Evolutionary conservation across 1,139 yeast genomes (phyloP).

Genomic region (Hyphopichia fennica): DNA sequence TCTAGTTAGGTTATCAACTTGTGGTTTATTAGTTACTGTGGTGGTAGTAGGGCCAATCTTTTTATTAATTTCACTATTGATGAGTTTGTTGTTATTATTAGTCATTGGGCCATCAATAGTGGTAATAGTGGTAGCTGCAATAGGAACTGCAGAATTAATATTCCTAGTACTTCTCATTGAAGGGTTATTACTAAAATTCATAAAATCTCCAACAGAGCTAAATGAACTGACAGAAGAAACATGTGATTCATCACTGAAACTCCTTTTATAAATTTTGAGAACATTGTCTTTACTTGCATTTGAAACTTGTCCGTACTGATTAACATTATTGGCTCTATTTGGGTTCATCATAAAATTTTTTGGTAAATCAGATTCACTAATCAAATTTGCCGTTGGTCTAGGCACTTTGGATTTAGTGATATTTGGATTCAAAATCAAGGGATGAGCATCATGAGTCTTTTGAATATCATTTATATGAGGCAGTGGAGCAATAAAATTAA

Average conservation of each 20-base stretch:
- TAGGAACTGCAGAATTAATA: background rate
- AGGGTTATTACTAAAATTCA: conserved; percentile 14
- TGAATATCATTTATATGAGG: conserved; percentile 1
- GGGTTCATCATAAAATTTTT: background rate
- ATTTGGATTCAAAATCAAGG: conserved; percentile 1
- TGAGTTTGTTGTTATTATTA: too few relatives aligned
- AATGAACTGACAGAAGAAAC: conserved; percentile 41
- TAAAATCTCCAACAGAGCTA: conserved; percentile 36
- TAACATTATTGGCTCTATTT: background rate
- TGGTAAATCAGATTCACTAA: background rate
- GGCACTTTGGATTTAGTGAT: background rate
- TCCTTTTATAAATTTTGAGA: conserved; percentile 26
- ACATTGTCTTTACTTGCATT: conserved; percentile 1
- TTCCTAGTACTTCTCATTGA: conserved; percentile 3
- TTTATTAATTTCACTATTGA: background rate
- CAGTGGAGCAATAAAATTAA: conserved; percentile 2
- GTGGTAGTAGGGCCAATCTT: background rate
- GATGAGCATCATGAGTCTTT: conserved; percentile 1
- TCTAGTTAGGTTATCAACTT: background rate
- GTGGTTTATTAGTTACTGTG: background rate
- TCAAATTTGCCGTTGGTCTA: conserved; percentile 3
- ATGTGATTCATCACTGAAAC: conserved; percentile 39
- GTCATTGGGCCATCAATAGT: background rate
- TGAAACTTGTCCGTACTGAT: background rate
- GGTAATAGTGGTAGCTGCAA: background rate